Base-by-base conservation (phyloP, 1,284 basidiomycete species). In the Vanrija sp. region DNA sequence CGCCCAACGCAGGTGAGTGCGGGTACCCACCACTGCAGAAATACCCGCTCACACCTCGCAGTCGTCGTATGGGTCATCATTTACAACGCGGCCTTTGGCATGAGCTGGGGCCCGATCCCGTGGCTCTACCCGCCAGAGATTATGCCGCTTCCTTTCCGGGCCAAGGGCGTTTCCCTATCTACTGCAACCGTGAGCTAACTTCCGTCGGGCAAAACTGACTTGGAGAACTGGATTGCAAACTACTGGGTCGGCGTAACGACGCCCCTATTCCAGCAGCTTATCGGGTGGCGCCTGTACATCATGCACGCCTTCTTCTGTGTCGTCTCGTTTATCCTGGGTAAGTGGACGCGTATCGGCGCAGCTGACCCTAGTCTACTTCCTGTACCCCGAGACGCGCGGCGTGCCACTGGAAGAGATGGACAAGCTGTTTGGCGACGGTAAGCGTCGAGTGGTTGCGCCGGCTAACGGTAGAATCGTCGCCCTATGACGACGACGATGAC, bases 281-380 rank as follows among this genome's bases (percentile, higher is more conserved):
- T 98, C 63, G 82, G 83, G 31, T 98, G 95, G 94, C 82, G 89
- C 48, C 77, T 98, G 49, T 98, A 98, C 76, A 89, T 90, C 0
- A 93, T 98, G 88, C 92, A 96, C 65, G 92, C 89, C 12, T 92
- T 92, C 77, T 95, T 95, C 78, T 94, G 93, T 72, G 82, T 84
- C 15, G 85, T 86, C 68, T 91, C 89, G 63, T 93, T 96, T 68
- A 79, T 93, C 37, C 77, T 93, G 24, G 86, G 64, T 65, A 36
- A 56, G 53, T 71, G 57, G 10, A 14, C 16, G 5, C 15, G 14
- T 4, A 7, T 3, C 4, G 16, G 15, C 42, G n/a, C 2, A 35
- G 46, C 47, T 57, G 53, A 45, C 25, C 6, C 12, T 42, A 59
- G 70, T 72, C 20, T 72, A 67, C 59, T 72, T 72, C 59, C 52